These are phyloP conservation scores for Kluyveromyces marxianus DNA, from an alignment of 1,139 yeast species.

Conservation along the genomic window DNA sequence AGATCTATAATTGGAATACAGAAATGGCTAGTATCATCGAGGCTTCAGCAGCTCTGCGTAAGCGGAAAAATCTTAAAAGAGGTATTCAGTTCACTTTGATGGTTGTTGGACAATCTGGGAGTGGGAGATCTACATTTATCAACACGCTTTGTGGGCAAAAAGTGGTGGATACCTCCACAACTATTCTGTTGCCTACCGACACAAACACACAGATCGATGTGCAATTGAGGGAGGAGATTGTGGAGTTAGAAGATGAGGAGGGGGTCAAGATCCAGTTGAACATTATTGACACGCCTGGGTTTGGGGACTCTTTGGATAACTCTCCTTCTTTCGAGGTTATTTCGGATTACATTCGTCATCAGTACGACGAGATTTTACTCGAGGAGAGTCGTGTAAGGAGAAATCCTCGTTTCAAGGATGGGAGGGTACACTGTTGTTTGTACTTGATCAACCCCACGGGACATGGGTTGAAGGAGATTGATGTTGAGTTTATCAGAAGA, in stretches of 20 bases:
- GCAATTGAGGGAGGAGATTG: conserved; percentile 42
- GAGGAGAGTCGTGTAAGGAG: conserved; percentile 90
- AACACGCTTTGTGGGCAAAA: conserved; percentile 88
- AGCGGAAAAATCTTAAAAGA: conserved; percentile 73
- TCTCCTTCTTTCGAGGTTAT: conserved; percentile 53
- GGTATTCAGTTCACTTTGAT: conserved; percentile 79
- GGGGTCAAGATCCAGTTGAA: conserved; percentile 61
- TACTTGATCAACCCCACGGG: conserved; percentile 71
- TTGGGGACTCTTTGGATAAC: conserved; percentile 67
- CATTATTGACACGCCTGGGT: conserved; percentile 74
- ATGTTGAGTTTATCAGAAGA: conserved; percentile 68
- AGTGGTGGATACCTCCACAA: conserved; percentile 47
- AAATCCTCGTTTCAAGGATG: conserved; percentile 73
- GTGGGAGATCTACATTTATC: conserved; percentile 79
- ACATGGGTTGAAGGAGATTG: conserved; percentile 70
- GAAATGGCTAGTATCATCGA: conserved; percentile 34
- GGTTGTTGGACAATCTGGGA: conserved; percentile 76
- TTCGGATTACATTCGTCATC: conserved; percentile 67
- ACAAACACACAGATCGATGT: conserved; percentile 39
- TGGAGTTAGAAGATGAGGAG: conserved; percentile 68
- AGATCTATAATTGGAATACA: neutral
- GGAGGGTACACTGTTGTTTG: conserved; percentile 66
- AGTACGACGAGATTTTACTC: conserved; percentile 79
- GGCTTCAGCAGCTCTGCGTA: conserved; percentile 43
- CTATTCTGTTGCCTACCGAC: conserved; percentile 40